These are phyloP conservation scores for Aspergillus transmontanensis DNA, from an alignment of 2,329 filamentous ascomycete species.

Conservation along the genomic window DNA sequence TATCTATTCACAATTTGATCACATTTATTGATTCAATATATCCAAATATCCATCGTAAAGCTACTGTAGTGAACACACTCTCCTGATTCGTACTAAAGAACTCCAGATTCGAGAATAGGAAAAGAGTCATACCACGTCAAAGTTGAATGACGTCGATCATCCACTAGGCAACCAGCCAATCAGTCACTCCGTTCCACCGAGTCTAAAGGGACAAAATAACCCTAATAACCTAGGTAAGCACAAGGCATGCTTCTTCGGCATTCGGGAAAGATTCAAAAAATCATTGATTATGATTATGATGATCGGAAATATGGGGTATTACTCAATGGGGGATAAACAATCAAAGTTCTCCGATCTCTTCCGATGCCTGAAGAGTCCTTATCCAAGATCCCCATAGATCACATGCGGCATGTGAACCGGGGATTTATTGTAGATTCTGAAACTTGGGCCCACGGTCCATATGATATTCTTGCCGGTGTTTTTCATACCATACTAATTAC, in stretches of 20 bases:
- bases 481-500: not conserved
- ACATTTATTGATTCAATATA: not conserved
- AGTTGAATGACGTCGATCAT: not conserved
- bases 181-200: not conserved
- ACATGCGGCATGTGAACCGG: slow-evolving; percentile 1
- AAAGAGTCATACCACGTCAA: not conserved
- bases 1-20: not conserved
- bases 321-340: not conserved
- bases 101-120: not conserved
- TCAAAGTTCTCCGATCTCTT: slow-evolving; percentile 4
- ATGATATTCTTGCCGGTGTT: not conserved
- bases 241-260: not conserved
- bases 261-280: not conserved
- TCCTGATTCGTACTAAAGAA: not conserved
- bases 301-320: not conserved
- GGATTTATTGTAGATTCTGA: not conserved
- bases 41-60: not conserved
- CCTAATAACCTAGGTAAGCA: slow-evolving; percentile 3
- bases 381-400: not conserved
- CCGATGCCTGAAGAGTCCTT: not conserved
- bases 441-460: not conserved
- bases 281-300: not conserved
- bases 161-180: not conserved
- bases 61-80: not conserved
- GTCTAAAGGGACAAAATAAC: not conserved